These are phyloP conservation scores for Coemansia sp. DNA, from an alignment of 192 early-diverging fungal genomes.

Conservation along the genomic window DNA sequence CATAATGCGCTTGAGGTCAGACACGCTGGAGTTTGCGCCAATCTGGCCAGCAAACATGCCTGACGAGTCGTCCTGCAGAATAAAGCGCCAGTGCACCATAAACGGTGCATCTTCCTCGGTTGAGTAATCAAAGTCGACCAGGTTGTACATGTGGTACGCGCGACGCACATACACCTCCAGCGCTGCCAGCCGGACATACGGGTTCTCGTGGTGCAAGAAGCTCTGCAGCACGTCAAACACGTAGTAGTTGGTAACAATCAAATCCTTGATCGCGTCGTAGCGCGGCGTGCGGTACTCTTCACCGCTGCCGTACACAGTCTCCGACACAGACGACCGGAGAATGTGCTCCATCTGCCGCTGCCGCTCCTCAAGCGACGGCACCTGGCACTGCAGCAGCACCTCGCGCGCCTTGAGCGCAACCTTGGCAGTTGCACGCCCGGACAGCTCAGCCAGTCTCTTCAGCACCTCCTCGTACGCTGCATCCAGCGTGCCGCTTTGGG, in stretches of 20 bases:
- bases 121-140: conserved; percentile 78
- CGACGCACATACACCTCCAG: conserved; percentile 96
- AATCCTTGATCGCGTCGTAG: conserved; percentile 74
- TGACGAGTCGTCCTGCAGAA: conserved; percentile 64
- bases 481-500: conserved; percentile 63
- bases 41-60: conserved; percentile 38
- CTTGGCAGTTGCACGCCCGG: conserved; percentile 74
- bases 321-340: conserved; percentile 70
- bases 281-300: conserved; percentile 69
- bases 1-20: conserved; percentile 65
- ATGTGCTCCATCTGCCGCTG: conserved; percentile 80
- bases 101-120: conserved; percentile 62
- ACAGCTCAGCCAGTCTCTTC: conserved; percentile 75
- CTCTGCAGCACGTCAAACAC: conserved; percentile 92
- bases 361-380: conserved; percentile 90
- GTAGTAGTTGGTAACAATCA: conserved; percentile 91
- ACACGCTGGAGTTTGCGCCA: conserved; percentile 35
- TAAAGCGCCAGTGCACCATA: conserved; percentile 76
- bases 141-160: conserved; percentile 96
- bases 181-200: conserved; percentile 76
- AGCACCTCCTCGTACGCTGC: conserved; percentile 75
- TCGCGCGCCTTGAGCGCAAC: conserved; percentile 94
- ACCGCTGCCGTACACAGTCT: conserved; percentile 75
- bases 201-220: conserved; percentile 89
- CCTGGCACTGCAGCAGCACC: conserved; percentile 87